Base-by-base conservation (phyloP, 352 stramenopile species). In the Phytophthora hibernalis region DNA sequence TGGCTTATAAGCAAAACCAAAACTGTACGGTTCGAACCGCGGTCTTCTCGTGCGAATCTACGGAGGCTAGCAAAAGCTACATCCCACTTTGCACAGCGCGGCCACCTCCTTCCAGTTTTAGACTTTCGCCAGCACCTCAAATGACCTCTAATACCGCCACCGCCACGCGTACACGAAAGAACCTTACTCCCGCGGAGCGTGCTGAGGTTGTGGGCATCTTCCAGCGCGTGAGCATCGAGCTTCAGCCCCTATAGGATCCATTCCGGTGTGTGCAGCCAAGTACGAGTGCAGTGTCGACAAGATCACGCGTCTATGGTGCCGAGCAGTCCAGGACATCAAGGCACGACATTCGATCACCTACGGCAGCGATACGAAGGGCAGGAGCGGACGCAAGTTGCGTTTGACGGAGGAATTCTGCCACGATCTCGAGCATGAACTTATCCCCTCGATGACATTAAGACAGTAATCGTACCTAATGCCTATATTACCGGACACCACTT, bases 341-440 rank as follows among this genome's bases (percentile, higher is more conserved):
- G 37, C n/a, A 15, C 35, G 31, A 3, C 20, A 24, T 9, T 8
- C 37, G 5, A 48, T 58, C 22, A 58, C 37, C 18, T 58, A 49
- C 37, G 51, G 49, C 2, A 58, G 51, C 35, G 22, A 7, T 9
- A 47, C 35, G 22, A 58, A 58, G 51, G 51, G 51, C 1, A 20
- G 35, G 9, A 58, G 51, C 35, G 51, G 37, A 10, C 28, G 35
- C 51, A 58, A 58, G 51, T 38, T 35, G 20, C 18, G 37, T 43
- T 44, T 54, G 47, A 42, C 26, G 15, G 47, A 54, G 47, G 47
- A 54, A 18, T 54, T 54, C 10, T 13, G 22, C 22, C 22, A 37
- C 22, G 45, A 52, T 11, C 45, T 35, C 24, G 38, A 52, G 24
- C 47, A 54, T 42, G 26, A 42, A 26, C 28, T 54, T 54, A 54